These are phyloP conservation scores for Acarospora socialis DNA, from an alignment of 2,329 filamentous ascomycete species.

Conservation along the genomic window DNA sequence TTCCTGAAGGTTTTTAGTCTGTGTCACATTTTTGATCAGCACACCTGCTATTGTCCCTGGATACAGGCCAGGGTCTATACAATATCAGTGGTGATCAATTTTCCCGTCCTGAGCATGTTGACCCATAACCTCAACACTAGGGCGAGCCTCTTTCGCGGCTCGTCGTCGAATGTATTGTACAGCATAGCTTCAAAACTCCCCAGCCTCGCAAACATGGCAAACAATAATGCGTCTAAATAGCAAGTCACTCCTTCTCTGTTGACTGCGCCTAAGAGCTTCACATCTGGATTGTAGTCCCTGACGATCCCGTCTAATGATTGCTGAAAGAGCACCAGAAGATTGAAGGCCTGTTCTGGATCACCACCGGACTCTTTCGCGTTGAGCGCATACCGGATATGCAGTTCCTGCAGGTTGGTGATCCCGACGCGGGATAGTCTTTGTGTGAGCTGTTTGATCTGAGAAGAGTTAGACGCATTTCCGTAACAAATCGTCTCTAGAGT, in stretches of 20 bases:
- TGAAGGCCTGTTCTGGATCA: slow-evolving; percentile 58
- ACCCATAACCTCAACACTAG: slow-evolving; percentile 78
- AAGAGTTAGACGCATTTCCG: neutral
- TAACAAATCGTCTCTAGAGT: neutral
- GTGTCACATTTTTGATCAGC: neutral
- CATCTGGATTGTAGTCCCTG: slow-evolving; percentile 54
- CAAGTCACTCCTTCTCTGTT: slow-evolving; percentile 85
- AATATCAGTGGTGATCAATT: slow-evolving; percentile 72
- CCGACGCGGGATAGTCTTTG: slow-evolving; percentile 38
- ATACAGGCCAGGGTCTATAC: slow-evolving; percentile 30
- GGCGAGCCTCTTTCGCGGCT: slow-evolving; percentile 58
- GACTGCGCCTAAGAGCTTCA: slow-evolving; percentile 67
- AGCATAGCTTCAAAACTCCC: slow-evolving; percentile 89
- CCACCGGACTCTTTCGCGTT: slow-evolving; percentile 50
- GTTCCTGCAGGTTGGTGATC: slow-evolving; percentile 41
- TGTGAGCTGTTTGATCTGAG: slow-evolving; percentile 38
- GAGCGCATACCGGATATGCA: slow-evolving; percentile 50
- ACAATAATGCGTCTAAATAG: slow-evolving; percentile 80
- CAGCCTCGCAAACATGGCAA: slow-evolving; percentile 87
- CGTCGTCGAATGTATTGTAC: slow-evolving; percentile 62
- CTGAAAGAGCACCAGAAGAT: slow-evolving; percentile 63
- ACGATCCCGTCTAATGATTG: slow-evolving; percentile 70
- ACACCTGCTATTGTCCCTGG: neutral
- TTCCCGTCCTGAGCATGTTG: slow-evolving; percentile 74
- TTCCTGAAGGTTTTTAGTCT: slow-evolving; percentile 74